Evolutionary conservation across 257 asterid genomes (phyloP), one percentile per base, ranked within the genome.

Genomic region (Cordia subcordata): DNA sequence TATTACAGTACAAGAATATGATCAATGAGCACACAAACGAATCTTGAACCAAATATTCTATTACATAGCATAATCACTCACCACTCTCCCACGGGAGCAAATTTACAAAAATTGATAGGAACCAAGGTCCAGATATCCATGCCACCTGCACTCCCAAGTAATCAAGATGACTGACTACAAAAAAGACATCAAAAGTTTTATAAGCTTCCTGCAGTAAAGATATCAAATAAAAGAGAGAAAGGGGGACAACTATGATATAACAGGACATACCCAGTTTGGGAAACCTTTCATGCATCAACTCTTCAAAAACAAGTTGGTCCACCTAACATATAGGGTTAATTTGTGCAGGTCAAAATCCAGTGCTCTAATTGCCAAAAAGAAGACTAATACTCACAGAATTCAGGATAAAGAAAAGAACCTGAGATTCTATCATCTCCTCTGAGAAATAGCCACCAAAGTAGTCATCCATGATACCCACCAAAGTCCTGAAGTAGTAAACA

Each of bases 41-140:
- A 63, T 14, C 14, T 27, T 27, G 35, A 27, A 27, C 35, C 35
- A 27, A 37, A 27, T 33, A 49, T 72, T 68, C 57, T 65, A 50
- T 51, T 27, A 27, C 35, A 63, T 52, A 40, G 69, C 52, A 74
- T 45, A 69, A 62, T 55, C 23, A 66, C 85, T 21, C 70, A 90
- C 97, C 97, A 67, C 97, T 86, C 87, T 90, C 97, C 97, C 97
- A 90, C 49, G 97, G 97, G 69, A 90, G 90, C 72, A 82, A 80
- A 75, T 90, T 90, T 35, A 85, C 84, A 49, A 82, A 90, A 64
- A 90, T 90, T 23, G 97, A 82, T 32, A 90, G 92, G 81, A 90
- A 90, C 97, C 97, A 90, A 52, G 96, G 85, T 42, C 88, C 85
- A 44, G 92, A 82, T 67, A 86, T 64, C 96, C 95, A 86, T 68